phyloP scores from a whole-genome alignment of 345 rosid genomes.

The Arabis hirsuta region DNA sequence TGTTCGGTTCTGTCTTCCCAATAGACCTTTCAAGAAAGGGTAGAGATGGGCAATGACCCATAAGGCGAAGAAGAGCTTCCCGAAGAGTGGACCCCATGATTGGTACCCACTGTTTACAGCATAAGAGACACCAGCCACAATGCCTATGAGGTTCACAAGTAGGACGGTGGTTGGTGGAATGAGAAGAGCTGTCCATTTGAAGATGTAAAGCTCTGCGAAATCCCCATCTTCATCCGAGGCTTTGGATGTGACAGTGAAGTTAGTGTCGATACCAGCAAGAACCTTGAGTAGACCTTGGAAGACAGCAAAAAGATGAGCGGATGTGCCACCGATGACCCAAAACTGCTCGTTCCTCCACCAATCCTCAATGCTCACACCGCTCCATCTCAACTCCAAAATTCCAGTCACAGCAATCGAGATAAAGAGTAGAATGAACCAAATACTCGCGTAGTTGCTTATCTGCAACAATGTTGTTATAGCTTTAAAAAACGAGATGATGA shows the following conservation, averaged over 20 bases:
- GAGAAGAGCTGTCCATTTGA: conserved; percentile 99
- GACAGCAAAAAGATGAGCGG: conserved; percentile 97
- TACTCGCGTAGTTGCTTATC: conserved; percentile 98
- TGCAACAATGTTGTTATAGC: conserved; percentile 43
- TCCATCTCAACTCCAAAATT: conserved; percentile 95
- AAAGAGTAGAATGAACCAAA: conserved; percentile 97
- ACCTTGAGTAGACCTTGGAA: conserved; percentile 98
- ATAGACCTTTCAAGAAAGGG: conserved; percentile 95
- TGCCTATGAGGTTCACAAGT: conserved; percentile 83
- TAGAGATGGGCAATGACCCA: conserved; percentile 99
- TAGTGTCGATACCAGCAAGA: conserved; percentile 96
- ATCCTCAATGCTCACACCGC: conserved; percentile 91
- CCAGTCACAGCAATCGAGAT: conserved; percentile 85
- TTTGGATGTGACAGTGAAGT: conserved; percentile 97
- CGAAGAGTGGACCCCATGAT: conserved; percentile 98
- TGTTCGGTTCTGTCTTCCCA: conserved; percentile 96
- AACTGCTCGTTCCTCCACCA: conserved; percentile 99
- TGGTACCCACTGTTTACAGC: conserved; percentile 99
- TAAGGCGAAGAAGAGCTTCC: conserved; percentile 92
- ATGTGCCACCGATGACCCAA: conserved; percentile 99
- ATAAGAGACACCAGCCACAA: conserved; percentile 97
- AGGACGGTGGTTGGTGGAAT: conserved; percentile 97
- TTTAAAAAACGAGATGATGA: conserved; percentile 11
- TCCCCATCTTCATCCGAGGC: conserved; percentile 96
- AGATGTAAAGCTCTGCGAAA: conserved; percentile 90